Base-by-base conservation (phyloP, 768 basidiomycete genomes). In the Inosperma sp. region DNA sequence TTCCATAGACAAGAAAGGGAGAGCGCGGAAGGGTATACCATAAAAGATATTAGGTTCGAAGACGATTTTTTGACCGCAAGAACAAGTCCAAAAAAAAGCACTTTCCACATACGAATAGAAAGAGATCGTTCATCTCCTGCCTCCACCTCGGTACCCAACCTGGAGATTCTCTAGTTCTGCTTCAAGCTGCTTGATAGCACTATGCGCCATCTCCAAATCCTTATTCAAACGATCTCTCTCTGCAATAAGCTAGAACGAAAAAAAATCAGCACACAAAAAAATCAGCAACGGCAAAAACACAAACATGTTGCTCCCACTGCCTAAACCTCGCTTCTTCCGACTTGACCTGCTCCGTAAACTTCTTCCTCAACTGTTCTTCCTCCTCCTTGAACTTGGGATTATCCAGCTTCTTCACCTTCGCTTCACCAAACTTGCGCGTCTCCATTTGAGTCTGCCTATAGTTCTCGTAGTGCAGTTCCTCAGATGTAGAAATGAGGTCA, bases 311-410 rank as follows among this genome's bases (percentile, higher is more conserved):
- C 68, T 98, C 96, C 96, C 96, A 99, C 60, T 97, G 93, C 68
- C 96, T 84, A 80, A 99, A 99, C 54, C 96, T 79, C 10, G 89
- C 80, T 66, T 99, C 96, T 75, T 99, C 96, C 51, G 91, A 78
- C 77, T 99, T 99, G 80, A 99, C 96, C 75, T 99, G 96, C 71
- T 99, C 96, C 25, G 96, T 99, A 73, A 99, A 99, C 55, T 93
- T 83, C 78, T 94, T 97, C 64, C 95, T 80, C 55, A 98, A 82
- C 52, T 84, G 79, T 70, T 99, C 96, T 69, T 99, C 95, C 73
- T 99, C 96, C 69, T 98, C 96, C 77, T 94, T 94, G 84, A 95
- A 99, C 72, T 98, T 98, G 61, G 96, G 95, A 71, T 98, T 99
- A 73, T 99, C 94, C 59, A 91, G 78, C 75, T 97, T 97, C 82